phyloP scores from a whole-genome alignment of 2,329 filamentous ascomycete species.

The Pseudogymnoascus sp. region DNA sequence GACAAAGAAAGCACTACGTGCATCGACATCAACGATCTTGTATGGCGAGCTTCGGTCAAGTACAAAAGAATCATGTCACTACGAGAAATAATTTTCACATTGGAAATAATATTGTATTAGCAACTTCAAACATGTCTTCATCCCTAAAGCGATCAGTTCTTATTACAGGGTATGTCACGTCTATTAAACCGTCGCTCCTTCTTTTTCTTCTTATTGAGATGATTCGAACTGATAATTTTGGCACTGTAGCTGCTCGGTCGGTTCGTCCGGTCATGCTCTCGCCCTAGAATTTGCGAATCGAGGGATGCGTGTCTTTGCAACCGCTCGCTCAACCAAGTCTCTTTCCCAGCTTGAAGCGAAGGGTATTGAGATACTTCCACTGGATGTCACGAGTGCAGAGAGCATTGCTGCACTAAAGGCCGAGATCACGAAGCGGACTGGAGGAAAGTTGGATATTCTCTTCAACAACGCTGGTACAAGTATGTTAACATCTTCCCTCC shows the following conservation, averaged over 20 bases:
- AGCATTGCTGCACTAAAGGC: conserved; percentile 9
- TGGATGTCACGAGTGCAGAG: conserved; percentile 4
- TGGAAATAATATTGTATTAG: neutral
- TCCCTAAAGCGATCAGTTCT: conserved; percentile 12
- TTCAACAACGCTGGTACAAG: conserved; percentile 11
- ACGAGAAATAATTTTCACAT: neutral
- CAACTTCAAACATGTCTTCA: neutral
- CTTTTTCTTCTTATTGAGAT: neutral
- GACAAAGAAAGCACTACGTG: neutral
- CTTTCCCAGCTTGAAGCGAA: conserved; percentile 12
- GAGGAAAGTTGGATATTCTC: conserved; percentile 6
- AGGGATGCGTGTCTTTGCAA: conserved; percentile 18
- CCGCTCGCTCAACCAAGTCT: conserved; percentile 14
- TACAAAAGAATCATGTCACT: neutral
- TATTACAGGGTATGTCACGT: conserved; percentile 13
- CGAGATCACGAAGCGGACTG: neutral
- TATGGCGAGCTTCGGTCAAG: neutral
- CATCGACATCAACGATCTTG: neutral
- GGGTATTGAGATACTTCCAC: conserved; percentile 15
- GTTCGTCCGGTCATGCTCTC: conserved; percentile 17
- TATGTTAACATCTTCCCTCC: conserved; percentile 10
- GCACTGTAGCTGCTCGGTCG: conserved; percentile 14
- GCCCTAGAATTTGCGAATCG: conserved; percentile 13
- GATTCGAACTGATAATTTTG: conserved; percentile 1
- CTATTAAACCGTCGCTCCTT: neutral